Evolutionary conservation across 805 yeast species (phyloP), one percentile per base, ranked within the genome.

Genomic region (Barnettozyma pratensis): DNA sequence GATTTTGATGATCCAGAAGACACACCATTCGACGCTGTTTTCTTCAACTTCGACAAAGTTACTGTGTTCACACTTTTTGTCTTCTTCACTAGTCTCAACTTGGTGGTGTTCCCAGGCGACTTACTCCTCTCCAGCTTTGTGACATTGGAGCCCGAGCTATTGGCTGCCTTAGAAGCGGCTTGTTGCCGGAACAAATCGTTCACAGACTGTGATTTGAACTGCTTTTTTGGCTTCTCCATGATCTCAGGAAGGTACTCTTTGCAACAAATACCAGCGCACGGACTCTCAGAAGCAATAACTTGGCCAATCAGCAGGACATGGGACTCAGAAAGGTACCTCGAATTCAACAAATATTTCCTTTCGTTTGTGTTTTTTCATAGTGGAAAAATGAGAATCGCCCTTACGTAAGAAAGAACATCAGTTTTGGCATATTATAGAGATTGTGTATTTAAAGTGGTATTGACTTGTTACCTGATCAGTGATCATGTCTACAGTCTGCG

Each of bases 151-250:
- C 11, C 37, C n/a, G 29, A 36, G 7, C 37, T 38, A 26, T 25
- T 31, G 34, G 35, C 36, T 12, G 44, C 36, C 28, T 41, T 41
- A 5, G 39, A 12, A 5, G 54, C 25, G 4, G 51, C 46, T 41
- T 58, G 58, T 31, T 56, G 60, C 43, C 63, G 48, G 50, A 60
- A 60, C 48, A 60, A 38, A 35, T 50, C 55, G 50, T 60, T 60
- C 29, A 60, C 64, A 1, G 62, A 58, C 48, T 60, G 62, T 8
- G 64, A 60, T 49, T 60, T 60, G 55, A 60, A 60, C 49, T 58
- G 60, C 40, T 58, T 59, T 50, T 59, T 60, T 4, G 63, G 61
- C 39, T 53, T 54, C 9, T 43, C 46, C 46, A 46, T 45, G 11
- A 11, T 31, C 11, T 11, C 34, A 8, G 8, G 11, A 31, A 11